Conservation (phyloP, 2,329 filamentous ascomycete genomes). For the Phialophora verrucosa region DNA sequence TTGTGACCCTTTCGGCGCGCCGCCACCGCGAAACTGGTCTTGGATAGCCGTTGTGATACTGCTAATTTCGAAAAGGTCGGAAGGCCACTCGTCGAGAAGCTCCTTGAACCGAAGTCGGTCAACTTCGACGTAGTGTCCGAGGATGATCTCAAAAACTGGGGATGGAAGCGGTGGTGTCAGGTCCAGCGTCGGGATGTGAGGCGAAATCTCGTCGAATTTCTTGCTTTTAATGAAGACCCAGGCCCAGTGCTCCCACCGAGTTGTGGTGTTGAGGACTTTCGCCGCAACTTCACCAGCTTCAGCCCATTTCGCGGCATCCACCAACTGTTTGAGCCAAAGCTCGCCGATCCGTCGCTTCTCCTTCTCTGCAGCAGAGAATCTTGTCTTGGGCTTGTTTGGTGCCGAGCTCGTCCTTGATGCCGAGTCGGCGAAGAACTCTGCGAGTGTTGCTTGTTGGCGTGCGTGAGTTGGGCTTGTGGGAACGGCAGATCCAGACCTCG, state of each 20-base stretch:
- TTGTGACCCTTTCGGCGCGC: slow-evolving; percentile 71
- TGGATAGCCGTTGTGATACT: slow-evolving; percentile 79
- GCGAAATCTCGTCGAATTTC: slow-evolving; percentile 87
- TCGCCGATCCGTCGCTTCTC: slow-evolving; percentile 93
- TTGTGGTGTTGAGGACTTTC: slow-evolving; percentile 77
- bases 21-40: slow-evolving; percentile 76
- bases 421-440: slow-evolving; percentile 76
- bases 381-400: slow-evolving; percentile 26
- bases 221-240: slow-evolving; percentile 86
- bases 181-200: slow-evolving; percentile 78
- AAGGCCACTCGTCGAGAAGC: slow-evolving; percentile 80
- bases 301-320: slow-evolving; percentile 75
- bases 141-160: slow-evolving; percentile 83
- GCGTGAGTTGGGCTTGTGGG: slow-evolving; percentile 41
- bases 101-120: slow-evolving; percentile 78
- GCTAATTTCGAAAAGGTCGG: slow-evolving; percentile 80
- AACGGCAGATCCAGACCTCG: slow-evolving; percentile 41
- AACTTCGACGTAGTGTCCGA: slow-evolving; percentile 83
- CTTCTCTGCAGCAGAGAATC: slow-evolving; percentile 72
- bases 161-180: slow-evolving; percentile 79
- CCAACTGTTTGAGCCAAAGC: slow-evolving; percentile 86
- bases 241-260: slow-evolving; percentile 94
- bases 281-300: slow-evolving; percentile 80
- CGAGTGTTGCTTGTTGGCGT: slow-evolving; percentile 54
- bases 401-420: slow-evolving; percentile 67